Evolutionary conservation across 192 early-diverging fungal species (phyloP).

Genomic region (Spizellomyces sp.): DNA sequence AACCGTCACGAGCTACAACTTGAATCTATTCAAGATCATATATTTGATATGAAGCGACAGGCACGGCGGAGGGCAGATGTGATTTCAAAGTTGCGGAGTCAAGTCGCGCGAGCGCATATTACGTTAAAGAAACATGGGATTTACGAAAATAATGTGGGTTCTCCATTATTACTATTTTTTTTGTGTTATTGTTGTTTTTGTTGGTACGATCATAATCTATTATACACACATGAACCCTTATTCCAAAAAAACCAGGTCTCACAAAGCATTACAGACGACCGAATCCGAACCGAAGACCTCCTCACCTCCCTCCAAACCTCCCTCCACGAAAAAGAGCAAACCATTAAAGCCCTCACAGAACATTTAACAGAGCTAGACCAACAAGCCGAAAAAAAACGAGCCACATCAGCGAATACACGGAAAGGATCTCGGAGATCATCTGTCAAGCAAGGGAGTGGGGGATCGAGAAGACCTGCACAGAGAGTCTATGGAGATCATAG

Average conservation of each 20-base stretch:
- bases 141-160: neutral
- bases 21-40: neutral
- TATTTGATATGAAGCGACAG: slow-evolving; percentile 5
- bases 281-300: neutral
- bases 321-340: neutral
- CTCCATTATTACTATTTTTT: neutral
- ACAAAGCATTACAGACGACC: neutral
- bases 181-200: neutral
- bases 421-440: neutral
- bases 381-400: neutral
- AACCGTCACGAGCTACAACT: too few relatives aligned
- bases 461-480: neutral
- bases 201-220: neutral
- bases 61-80: neutral
- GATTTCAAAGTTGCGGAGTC: neutral
- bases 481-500: too few relatives aligned
- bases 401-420: neutral
- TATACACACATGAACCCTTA: neutral
- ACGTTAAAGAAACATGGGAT: neutral
- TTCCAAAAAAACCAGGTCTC: too few relatives aligned
- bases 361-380: neutral
- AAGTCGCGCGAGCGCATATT: neutral
- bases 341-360: neutral
- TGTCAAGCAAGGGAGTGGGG: neutral
- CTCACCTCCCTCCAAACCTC: neutral